Conservation (phyloP, 2,329 filamentous ascomycete species). For the Aureobasidium sp. region DNA sequence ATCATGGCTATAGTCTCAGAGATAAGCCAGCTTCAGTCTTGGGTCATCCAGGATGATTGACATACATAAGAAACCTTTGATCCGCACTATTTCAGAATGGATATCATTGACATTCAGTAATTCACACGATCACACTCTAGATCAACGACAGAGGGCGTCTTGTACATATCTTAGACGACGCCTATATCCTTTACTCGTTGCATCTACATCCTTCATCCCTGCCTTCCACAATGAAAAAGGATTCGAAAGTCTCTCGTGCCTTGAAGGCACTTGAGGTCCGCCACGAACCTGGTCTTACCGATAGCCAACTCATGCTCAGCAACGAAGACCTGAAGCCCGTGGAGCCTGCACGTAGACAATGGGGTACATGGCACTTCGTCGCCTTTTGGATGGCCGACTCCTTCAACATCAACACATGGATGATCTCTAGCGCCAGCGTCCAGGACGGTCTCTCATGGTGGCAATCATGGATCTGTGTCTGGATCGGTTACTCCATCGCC, state of each 20-base stretch:
- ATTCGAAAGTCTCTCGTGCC: slow-evolving; percentile 28
- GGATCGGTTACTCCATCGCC: slow-evolving; percentile 69
- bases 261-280: slow-evolving; percentile 32
- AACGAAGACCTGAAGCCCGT: slow-evolving; percentile 57
- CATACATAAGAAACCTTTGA: slow-evolving; percentile 1
- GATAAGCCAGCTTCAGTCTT: neutral
- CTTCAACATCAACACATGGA: slow-evolving; percentile 57
- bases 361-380: slow-evolving; percentile 82
- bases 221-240: slow-evolving; percentile 17
- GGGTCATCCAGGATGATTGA: slow-evolving; percentile 6
- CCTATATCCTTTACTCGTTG: neutral
- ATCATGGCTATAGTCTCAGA: neutral
- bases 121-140: neutral
- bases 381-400: slow-evolving; percentile 75
- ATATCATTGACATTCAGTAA: neutral
- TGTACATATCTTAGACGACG: neutral
- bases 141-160: slow-evolving; percentile 15
- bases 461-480: slow-evolving; percentile 38
- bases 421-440: slow-evolving; percentile 75
- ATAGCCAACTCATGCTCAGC: slow-evolving; percentile 77
- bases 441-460: slow-evolving; percentile 56
- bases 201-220: too few species aligned
- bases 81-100: neutral
- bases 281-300: slow-evolving; percentile 66
- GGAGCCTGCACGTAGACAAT: slow-evolving; percentile 70